phyloP scores from a whole-genome alignment of 345 rosid genomes.

The Eucalyptus polybractea region DNA sequence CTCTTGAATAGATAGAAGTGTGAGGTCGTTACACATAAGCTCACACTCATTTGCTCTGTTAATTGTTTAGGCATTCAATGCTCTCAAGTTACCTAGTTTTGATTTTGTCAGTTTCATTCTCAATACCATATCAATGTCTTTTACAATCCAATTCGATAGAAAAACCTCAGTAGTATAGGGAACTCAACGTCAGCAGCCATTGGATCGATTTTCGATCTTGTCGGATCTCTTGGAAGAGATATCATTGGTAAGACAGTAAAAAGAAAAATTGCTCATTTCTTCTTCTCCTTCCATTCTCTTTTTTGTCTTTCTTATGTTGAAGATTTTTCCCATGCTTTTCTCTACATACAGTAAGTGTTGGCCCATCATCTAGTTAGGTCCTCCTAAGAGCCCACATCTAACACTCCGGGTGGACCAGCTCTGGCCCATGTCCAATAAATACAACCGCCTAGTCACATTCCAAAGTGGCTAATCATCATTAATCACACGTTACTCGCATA shows the following conservation, averaged over 20 bases:
- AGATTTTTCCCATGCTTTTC: background rate
- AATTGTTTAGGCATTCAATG: background rate
- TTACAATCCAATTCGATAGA: background rate
- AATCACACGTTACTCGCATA: background rate
- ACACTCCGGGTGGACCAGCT: background rate
- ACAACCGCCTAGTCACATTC: background rate
- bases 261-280: background rate
- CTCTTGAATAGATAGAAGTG: background rate
- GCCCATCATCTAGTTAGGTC: background rate
- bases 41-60: background rate
- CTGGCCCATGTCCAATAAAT: background rate
- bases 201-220: background rate
- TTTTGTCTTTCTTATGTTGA: background rate
- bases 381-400: background rate
- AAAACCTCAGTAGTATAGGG: background rate
- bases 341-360: background rate
- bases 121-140: background rate
- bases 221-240: background rate
- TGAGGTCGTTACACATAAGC: background rate
- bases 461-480: background rate
- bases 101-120: background rate
- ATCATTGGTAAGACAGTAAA: background rate
- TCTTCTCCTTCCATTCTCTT: background rate
- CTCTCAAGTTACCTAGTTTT: background rate
- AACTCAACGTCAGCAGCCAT: background rate